Evolutionary conservation across 331 rosid genomes (phyloP), one percentile per base, ranked within the genome.

Genomic region (Stylosanthes scabra): DNA sequence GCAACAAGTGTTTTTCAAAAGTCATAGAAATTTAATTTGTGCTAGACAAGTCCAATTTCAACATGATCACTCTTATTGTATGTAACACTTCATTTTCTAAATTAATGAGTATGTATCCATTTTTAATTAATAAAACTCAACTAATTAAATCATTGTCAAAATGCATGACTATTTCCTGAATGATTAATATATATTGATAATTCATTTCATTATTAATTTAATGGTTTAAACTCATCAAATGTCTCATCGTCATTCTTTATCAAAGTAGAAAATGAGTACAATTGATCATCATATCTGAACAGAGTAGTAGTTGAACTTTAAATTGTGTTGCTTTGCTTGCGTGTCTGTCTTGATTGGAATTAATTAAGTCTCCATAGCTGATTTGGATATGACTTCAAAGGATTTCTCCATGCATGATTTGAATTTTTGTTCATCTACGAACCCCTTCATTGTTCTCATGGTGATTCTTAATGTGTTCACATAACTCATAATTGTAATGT

Each of bases 401-500:
- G 91, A 85, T 28, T 71, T 79, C 54, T 86, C 81, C 12, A 89
- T 57, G 66, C 84, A 84, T 3, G 29, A 14, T 78, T 69, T 78
- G 55, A 89, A 59, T 42, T 70, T 83, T 0, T 82, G 71, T 20
- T 80, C 77, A 56, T 89, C 83, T 13, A 87, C 59, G 45, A 85
- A 74, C 2, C 82, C 90, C 58, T 85, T 80, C 40, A 80, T 70
- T 3, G 66, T 68, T 29, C 41, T 65, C 34, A 87, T 20, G 39
- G 83, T 65, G 68, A 89, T 15, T 64, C 83, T 83, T 50, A 89
- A 8, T 11, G 51, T 47, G 54, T 68, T 81, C 88, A 82, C 84
- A 9, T 89, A 87, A 59, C 89, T 89, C 44, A 83, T 40, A 3
- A 87, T 25, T 27, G 92, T 16, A 10, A 85, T 60, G 29, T 9